Base-by-base conservation (phyloP, 805 yeast genomes). In the Deakozyma indianensis region DNA sequence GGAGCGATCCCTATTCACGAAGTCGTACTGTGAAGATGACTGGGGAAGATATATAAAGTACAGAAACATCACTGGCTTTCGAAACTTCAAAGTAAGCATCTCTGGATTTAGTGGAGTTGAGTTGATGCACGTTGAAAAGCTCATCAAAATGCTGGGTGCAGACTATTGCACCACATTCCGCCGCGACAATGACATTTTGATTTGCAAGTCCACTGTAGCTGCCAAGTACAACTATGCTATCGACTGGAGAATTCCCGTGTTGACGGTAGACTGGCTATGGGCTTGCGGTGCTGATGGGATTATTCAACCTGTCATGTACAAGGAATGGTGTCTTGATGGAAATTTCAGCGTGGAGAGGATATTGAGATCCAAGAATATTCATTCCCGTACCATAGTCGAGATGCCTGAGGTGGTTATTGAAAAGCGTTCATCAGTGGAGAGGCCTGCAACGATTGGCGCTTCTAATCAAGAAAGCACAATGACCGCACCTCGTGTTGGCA, bases 41-140 rank as follows among this genome's bases (percentile, higher is more conserved):
- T 84, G 95, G 95, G 73, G 81, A 2, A 56, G 56, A 14, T 59
- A 61, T 48, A 50, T 60, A 41, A 46, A 60, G 44, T 47, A 52
- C 45, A 55, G 66, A 52, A 50, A 63, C 35, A 44, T 56, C 47
- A 44, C 38, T 41, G 66, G 48, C 3, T 52, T 56, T 41, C 41
- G 44, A 21, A 60, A 51, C 43, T 50, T 62, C 44, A 52, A 53
- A 5, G 64, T 81, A 3, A 69, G 81, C 49, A 67, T 81, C 2
- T 74, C 85, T 2, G 95, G 95, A 2, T 85, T 80, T 58, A 70
- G 77, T 20, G 94, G 94, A 0, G 77, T 83, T 23, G 94, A 85
- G 59, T 62, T 77, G 16, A 62, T 83, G 38, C 95, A 85, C 61
- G 56, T 82, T 11, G 75, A 73, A 5, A 81, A 82, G 55, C 67